Percentiles rank a stretch among this genome's conserved stretches.
Evolutionary conservation across 108 stramenopile species (phyloP).

Genomic region (Cylindrotheca closterium): DNA sequence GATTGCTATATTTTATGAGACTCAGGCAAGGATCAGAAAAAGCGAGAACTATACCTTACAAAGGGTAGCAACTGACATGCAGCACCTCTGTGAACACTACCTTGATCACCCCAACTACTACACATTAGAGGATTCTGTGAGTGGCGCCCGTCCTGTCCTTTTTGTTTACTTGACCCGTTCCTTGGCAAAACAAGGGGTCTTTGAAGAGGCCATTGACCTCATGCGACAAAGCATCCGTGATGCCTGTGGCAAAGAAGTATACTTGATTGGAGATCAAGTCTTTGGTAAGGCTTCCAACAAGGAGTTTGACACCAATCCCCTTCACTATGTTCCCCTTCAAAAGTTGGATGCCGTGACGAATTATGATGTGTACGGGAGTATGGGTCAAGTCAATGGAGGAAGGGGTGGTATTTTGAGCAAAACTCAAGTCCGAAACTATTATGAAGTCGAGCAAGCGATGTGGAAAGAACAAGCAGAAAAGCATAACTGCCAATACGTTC

Average conservation of each 20-base stretch:
- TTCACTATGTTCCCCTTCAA: slow-evolving; percentile 23
- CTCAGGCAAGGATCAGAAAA: slow-evolving; percentile 18
- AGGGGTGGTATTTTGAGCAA: too few relatives aligned
- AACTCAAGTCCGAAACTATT: slow-evolving; percentile 23
- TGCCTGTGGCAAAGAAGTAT: slow-evolving; percentile 36
- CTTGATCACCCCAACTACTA: slow-evolving; percentile 49
- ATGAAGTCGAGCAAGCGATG: slow-evolving; percentile 10
- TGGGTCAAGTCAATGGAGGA: slow-evolving; percentile 15
- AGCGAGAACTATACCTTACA: too few relatives aligned
- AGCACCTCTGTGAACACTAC: slow-evolving; percentile 35
- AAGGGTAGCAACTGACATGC: slow-evolving; percentile 14
- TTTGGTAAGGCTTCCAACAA: slow-evolving; percentile 24
- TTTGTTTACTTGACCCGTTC: slow-evolving; percentile 41
- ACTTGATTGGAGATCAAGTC: slow-evolving; percentile 44
- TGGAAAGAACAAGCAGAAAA: slow-evolving; percentile 32
- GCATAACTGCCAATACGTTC: slow-evolving; percentile 34
- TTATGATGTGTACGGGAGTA: slow-evolving; percentile 48
- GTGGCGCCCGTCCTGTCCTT: slow-evolving; percentile 42
- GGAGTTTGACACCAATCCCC: background rate
- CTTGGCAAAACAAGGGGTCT: slow-evolving; percentile 12
- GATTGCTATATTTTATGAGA: slow-evolving; percentile 49
- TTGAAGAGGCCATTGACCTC: slow-evolving; percentile 17
- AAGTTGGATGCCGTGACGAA: slow-evolving; percentile 50
- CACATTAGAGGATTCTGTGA: too few relatives aligned
- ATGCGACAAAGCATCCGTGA: slow-evolving; percentile 24